Evolutionary conservation across 192 early-diverging fungal species (phyloP), one percentile per base, ranked within the genome.

Genomic region (Thamnidium elegans): DNA sequence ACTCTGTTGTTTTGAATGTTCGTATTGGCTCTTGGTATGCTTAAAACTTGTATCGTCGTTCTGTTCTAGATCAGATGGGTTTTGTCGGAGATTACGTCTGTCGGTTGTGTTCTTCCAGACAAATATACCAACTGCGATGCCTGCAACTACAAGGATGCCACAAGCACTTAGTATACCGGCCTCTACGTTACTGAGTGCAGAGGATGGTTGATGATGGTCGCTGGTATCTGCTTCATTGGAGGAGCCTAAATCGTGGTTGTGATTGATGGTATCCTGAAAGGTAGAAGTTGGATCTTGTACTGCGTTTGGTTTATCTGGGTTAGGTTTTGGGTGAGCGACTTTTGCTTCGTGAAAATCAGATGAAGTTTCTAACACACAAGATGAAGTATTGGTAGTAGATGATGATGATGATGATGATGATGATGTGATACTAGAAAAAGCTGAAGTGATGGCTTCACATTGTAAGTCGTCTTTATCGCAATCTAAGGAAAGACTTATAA

Each of bases 141-240:
- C 55, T 56, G 55, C 55, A 3, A 56, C 55, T 6, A 56, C 55
- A 30, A 56, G 34, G 17, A 56, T 4, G 17, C 55, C 55, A 11
- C 31, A 56, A 9, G 32, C 55, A 10, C 55, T 39, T 10, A 56
- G 10, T 17, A 56, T 56, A 39, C 55, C 55, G 10, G 55, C 31
- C n/a, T 56, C 55, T 34, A 56, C 31, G 7, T 56, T 56, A 39
- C 34, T 56, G 4, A 56, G 36, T 3, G 55, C 31, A 17, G 55
- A 36, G 55, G 32, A 39, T 56, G 17, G 8, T 55, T 32, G 30
- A 17, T 6, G 13, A 15, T n/a, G 2, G 55, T 10, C 26, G 26
- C 3, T 26, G 26, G 17, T 39, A 39, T 39, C 1, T 39, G 1
- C 36, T 15, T 36, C 9, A 39, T 11, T 11, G 1, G 55, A 17